Conservation (phyloP, 2,329 filamentous ascomycete genomes). For the Ascocoryne sarcoides region DNA sequence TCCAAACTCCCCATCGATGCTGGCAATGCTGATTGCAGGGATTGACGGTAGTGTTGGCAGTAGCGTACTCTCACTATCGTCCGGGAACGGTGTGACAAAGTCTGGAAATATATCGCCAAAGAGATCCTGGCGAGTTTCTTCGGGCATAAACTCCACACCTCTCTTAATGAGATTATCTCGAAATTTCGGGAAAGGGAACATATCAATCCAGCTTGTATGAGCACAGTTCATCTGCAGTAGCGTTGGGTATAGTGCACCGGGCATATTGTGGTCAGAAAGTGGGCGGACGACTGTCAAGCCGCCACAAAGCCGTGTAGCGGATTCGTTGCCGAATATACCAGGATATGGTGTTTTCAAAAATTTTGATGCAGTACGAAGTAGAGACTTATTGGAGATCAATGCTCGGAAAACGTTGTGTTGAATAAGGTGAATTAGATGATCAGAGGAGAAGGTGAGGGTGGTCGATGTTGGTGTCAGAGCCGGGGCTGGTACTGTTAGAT, state of each 20-base stretch:
- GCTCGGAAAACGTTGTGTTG: slow-evolving; percentile 14
- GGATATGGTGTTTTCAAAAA: slow-evolving; percentile 3
- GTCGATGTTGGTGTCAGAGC: slow-evolving; percentile 4
- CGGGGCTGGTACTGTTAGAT: slow-evolving; percentile 5
- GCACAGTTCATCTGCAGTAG: slow-evolving; percentile 7
- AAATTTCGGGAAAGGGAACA: slow-evolving; percentile 16
- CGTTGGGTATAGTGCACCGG: slow-evolving; percentile 1
- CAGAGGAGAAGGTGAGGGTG: slow-evolving; percentile 8
- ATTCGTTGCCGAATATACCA: slow-evolving; percentile 3
- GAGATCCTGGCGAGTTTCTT: slow-evolving; percentile 9
- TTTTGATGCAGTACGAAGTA: slow-evolving; percentile 6
- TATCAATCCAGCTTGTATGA: slow-evolving; percentile 11
- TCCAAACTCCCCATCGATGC: slow-evolving; percentile 1
- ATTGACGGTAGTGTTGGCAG: slow-evolving; percentile 2
- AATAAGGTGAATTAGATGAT: slow-evolving; percentile 16
- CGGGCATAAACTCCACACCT: slow-evolving; percentile 7
- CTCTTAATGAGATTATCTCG: slow-evolving; percentile 17
- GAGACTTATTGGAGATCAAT: slow-evolving; percentile 11
- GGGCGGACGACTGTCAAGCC: slow-evolving; percentile 6
- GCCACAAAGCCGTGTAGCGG: slow-evolving; percentile 7
- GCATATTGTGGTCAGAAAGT: slow-evolving; percentile 5
- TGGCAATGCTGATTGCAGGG: neutral
- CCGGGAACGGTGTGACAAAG: slow-evolving; percentile 1
- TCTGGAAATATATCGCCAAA: slow-evolving; percentile 13
- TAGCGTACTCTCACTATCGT: slow-evolving; percentile 2